Evolutionary conservation across 306 rosid species (phyloP).

Genomic region (Fragaria nilgerrensis): DNA sequence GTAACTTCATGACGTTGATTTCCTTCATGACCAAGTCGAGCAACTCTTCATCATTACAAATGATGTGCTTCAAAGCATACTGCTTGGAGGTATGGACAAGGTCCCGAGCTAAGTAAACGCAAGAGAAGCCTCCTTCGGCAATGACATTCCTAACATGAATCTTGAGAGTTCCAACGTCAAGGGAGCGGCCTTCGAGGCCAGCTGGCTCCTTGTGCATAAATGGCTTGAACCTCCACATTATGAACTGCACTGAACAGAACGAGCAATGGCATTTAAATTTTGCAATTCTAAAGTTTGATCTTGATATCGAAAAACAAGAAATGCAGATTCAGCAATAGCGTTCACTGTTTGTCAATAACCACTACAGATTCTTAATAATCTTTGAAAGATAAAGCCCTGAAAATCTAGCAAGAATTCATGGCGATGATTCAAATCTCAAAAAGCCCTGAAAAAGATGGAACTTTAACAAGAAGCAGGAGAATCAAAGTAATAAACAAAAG

Average conservation of each 20-base stretch:
- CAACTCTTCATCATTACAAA: conserved; percentile 86
- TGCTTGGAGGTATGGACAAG: conserved; percentile 71
- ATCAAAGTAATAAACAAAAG: background rate
- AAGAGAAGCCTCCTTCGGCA: conserved; percentile 98
- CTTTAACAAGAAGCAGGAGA: background rate
- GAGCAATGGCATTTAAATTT: background rate
- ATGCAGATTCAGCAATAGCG: background rate
- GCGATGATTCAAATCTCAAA: background rate
- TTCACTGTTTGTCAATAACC: background rate
- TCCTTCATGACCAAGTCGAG: conserved; percentile 82
- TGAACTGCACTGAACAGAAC: background rate
- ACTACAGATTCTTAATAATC: background rate
- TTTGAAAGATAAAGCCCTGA: background rate
- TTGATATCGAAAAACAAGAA: background rate
- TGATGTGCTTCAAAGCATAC: conserved; percentile 94
- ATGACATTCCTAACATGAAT: conserved; percentile 68
- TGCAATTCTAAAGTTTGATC: background rate
- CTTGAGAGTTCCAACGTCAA: conserved; percentile 87
- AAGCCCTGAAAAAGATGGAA: background rate
- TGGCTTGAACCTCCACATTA: conserved; percentile 96
- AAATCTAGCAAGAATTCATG: background rate
- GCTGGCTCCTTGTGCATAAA: conserved; percentile 78
- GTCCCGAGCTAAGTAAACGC: conserved; percentile 92
- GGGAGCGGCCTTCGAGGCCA: conserved; percentile 87
- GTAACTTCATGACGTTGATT: conserved; percentile 72